Evolutionary conservation across 2,329 filamentous ascomycete species (phyloP), one percentile per base, ranked within the genome.

Genomic region (Stagonosporopsis cucurbitacearum): DNA sequence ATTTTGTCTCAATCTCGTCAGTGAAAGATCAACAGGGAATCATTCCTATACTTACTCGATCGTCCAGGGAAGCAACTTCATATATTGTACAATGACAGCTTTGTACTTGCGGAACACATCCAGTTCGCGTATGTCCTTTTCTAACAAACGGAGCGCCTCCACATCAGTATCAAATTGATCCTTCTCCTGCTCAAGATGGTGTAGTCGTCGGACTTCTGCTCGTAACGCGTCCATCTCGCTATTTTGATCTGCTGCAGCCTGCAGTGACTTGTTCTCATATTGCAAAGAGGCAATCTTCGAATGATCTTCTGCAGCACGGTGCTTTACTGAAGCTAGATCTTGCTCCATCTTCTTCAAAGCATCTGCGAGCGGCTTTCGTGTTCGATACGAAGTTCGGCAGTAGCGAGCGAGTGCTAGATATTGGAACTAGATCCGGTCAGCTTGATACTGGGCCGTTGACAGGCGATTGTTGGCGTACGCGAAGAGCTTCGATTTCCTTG

Each of bases 351-450:
- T 64, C 22, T 25, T 35, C 3, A 64, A 35, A 2, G 52, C 58
- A 9, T 60, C 37, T 15, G 62, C 45, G 6, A 62, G 36, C 6
- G 63, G 50, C 54, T 62, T 74, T 45, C 60, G 59, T 22, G 62
- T 58, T 19, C 53, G 56, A 40, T 66, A 57, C 1, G 62, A 62
- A 13, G 65, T 66, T 41, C 62, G 66, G 40, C 66, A 67, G 54
- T 68, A 74, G 20, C 66, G 64, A 26, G 66, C 58, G 4, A 73
- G 62, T 5, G 67, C 66, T 15, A 69, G 53, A 32, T 81, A 83
- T 60, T 82, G 81, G 49, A 82, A 82, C 80, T 82, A 56, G 3
- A 20, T 25, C 7, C 12, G 6, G 19, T 72, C 40, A 71, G 60
- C 44, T 19, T 25, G 0, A 37, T n/a, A n/a, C n/a, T n/a, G n/a